These are phyloP conservation scores for Saturnispora besseyi DNA, from an alignment of 805 yeast genomes.

Conservation along the genomic window DNA sequence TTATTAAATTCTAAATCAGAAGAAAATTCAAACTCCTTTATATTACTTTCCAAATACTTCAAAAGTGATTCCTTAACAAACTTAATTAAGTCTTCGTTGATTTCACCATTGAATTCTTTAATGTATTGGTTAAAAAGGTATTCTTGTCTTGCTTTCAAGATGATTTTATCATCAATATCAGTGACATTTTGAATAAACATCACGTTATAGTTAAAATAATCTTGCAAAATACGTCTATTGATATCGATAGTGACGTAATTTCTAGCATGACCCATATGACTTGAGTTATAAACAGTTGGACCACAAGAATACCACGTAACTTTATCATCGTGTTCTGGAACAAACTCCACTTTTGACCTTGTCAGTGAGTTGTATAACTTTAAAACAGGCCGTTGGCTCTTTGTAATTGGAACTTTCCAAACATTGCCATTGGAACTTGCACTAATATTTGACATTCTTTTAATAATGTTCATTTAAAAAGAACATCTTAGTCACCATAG, in stretches of 20 bases:
- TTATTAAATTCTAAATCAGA: constrained; percentile 32
- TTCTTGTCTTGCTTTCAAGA: constrained; percentile 86
- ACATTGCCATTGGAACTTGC: neutral
- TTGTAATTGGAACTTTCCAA: constrained; percentile 26
- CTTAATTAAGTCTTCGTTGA: constrained; percentile 30
- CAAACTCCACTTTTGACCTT: constrained; percentile 65
- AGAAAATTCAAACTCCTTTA: constrained; percentile 33
- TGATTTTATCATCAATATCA: constrained; percentile 97
- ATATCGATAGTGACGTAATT: constrained; percentile 93
- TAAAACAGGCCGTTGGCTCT: constrained; percentile 32
- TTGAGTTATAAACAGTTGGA: constrained; percentile 92
- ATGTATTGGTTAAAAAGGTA: constrained; percentile 62
- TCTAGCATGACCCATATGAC: constrained; percentile 98
- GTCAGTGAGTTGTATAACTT: constrained; percentile 79
- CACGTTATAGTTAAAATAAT: constrained; percentile 86
- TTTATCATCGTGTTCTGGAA: constrained; percentile 54
- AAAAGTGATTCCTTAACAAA: constrained; percentile 38
- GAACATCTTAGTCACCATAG: neutral
- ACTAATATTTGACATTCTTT: constrained; percentile 3
- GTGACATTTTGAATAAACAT: constrained; percentile 93
- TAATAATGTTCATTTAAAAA: constrained; percentile 4
- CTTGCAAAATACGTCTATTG: constrained; percentile 78
- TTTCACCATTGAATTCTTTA: constrained; percentile 21
- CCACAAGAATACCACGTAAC: constrained; percentile 98
- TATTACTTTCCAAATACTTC: constrained; percentile 43